Base-by-base conservation (phyloP, 768 basidiomycete species). In the Lyophyllum semitale region DNA sequence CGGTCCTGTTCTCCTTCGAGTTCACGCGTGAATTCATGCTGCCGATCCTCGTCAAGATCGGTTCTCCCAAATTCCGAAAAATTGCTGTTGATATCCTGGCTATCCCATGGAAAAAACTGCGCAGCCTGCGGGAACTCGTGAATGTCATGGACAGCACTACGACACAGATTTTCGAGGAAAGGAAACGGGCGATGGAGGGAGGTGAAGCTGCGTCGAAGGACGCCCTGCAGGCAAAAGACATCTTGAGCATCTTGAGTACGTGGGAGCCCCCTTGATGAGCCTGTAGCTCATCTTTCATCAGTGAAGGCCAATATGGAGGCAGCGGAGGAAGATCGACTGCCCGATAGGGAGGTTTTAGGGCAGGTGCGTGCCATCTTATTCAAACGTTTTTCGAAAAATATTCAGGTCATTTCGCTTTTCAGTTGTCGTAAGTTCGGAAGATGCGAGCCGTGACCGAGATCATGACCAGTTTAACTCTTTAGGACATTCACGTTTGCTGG, bases 221-320 rank as follows among this genome's bases (percentile, higher is more conserved):
- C 48, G 56, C 73, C 17, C 69, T 68, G 0, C 61, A 67, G 30
- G 65, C 68, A 8, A 71, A 69, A 33, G 71, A 71, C 43, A 63
- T 73, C 48, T 65, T 71, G 53, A 68, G 66, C 26, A 63, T 68
- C 35, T 53, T 71, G 8, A 61, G 70, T 71, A 52, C 44, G 51
- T 8, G 25, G 7, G 4, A 9, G 20, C 8, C 4, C 8, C 26
- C 20, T 2, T 18, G 18, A 42, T 22, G 23, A 3, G 20, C 27
- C 7, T 17, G 23, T 9, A 8, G 8, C 43, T 45, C 20, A 45
- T 26, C 27, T 45, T 11, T 47, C 4, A 26, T 29, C 40, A 73
- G 75, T 77, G 61, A 66, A 54, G 44, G 72, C 68, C 11, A 77
- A 75, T 51, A 68, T 68, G 65, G 41, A 56, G 12, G 68, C 68